phyloP scores from a whole-genome alignment of 768 basidiomycete genomes.

The Candolleomyces eurysporus region DNA sequence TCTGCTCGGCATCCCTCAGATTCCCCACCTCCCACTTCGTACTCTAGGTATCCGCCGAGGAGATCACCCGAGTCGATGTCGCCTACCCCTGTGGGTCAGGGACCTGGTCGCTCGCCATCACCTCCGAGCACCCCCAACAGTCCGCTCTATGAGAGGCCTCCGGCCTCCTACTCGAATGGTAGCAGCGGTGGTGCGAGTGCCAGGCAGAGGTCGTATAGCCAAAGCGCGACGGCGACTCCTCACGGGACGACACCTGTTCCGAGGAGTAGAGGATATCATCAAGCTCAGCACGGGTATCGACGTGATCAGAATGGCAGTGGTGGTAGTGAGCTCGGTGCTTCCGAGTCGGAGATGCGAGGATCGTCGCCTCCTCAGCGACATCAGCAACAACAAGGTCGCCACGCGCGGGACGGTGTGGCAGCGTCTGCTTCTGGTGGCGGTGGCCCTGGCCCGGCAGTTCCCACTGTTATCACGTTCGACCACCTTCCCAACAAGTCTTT shows the following conservation, averaged over 20 bases:
- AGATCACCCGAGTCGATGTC: neutral
- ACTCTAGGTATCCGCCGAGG: neutral
- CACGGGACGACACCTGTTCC: neutral
- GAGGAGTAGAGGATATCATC: no score
- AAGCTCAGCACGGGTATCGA: no score
- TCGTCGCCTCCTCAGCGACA: no score
- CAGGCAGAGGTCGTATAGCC: neutral
- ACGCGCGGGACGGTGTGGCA: no score
- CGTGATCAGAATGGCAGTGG: no score
- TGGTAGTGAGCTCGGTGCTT: no score
- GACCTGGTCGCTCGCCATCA: constrained; percentile 1
- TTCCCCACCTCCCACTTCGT: neutral
- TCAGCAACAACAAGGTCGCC: no score
- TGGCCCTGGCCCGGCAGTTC: neutral
- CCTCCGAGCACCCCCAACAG: neutral
- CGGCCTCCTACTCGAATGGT: neutral
- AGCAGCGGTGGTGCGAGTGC: neutral
- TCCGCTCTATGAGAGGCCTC: neutral
- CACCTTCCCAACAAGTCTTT: constrained; percentile 68
- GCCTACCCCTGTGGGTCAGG: neutral
- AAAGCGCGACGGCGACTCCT: neutral
- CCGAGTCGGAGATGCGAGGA: no score
- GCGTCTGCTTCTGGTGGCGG: neutral
- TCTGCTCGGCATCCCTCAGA: neutral
- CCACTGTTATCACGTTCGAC: constrained; percentile 45